These are phyloP conservation scores for Macrophomina tecta DNA, from an alignment of 2,329 filamentous ascomycete species.

Conservation along the genomic window DNA sequence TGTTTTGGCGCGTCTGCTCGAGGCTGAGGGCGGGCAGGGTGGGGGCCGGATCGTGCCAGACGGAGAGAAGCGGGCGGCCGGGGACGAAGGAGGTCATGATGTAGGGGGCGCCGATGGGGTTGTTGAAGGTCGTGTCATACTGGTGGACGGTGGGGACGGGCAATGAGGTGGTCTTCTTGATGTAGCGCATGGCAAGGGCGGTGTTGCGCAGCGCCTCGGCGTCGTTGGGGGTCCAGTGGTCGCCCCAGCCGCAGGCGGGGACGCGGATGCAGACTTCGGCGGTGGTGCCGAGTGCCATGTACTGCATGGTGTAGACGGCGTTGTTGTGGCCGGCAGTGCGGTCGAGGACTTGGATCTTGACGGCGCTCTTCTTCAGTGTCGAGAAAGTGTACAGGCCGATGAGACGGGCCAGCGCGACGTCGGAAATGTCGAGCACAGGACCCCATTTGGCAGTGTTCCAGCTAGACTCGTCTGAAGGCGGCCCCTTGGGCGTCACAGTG, in stretches of 20 bases:
- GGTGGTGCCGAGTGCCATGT: not conserved
- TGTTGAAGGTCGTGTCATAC: constrained; percentile 31
- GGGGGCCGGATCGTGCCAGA: constrained; percentile 31
- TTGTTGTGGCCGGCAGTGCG: not conserved
- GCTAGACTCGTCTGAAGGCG: not conserved
- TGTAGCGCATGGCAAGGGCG: constrained; percentile 28
- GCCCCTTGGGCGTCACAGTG: not conserved
- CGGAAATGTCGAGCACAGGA: not conserved
- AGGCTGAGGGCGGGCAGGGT: not conserved
- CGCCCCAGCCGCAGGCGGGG: constrained; percentile 4
- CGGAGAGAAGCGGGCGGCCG: constrained; percentile 29
- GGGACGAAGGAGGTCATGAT: constrained; percentile 32
- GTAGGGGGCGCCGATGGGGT: constrained; percentile 32
- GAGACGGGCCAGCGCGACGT: not conserved
- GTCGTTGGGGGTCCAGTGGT: constrained; percentile 2
- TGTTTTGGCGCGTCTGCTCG: not conserved
- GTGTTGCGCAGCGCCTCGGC: not conserved
- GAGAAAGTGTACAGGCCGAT: constrained; percentile 7
- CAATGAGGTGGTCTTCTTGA: constrained; percentile 27
- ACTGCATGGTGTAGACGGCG: constrained; percentile 5
- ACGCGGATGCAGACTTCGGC: constrained; percentile 5
- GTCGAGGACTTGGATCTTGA: not conserved
- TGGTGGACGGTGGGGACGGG: constrained; percentile 32
- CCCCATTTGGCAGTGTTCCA: not conserved
- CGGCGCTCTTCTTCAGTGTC: not conserved